Evolutionary conservation across 2,329 filamentous ascomycete species (phyloP).

Genomic region (Epichloe sp.): DNA sequence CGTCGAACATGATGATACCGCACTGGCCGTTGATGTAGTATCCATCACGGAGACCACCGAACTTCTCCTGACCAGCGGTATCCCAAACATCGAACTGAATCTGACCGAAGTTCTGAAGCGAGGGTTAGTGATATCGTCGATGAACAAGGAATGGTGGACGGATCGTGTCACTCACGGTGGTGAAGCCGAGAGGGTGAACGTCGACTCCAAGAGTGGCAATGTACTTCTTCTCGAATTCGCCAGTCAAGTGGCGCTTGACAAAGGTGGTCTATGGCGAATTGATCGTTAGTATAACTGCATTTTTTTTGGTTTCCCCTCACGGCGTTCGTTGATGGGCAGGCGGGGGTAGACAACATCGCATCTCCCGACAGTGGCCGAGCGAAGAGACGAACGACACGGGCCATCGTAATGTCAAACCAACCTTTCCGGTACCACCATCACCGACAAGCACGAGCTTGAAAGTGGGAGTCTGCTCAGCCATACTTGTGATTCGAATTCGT

Average conservation of each 20-base stretch:
- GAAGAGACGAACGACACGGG: conserved; percentile 8
- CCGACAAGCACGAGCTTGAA: conserved; percentile 99
- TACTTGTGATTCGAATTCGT: conserved; percentile 28
- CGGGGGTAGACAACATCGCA: conserved; percentile 11
- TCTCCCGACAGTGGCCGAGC: conserved; percentile 1
- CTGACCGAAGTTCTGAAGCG: conserved; percentile 65
- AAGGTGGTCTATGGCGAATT: conserved; percentile 72
- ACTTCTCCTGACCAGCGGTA: conserved; percentile 98
- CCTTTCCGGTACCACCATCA: conserved; percentile 99
- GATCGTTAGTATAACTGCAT: conserved; percentile 2
- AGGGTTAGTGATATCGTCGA: conserved; percentile 8
- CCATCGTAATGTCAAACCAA: conserved; percentile 23
- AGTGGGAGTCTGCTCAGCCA: conserved; percentile 60
- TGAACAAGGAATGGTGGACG: conserved; percentile 3
- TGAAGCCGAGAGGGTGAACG: conserved; percentile 96
- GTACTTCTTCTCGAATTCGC: conserved; percentile 99
- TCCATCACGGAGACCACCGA: conserved; percentile 95
- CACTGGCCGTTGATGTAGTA: conserved; percentile 99
- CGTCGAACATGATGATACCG: conserved; percentile 99
- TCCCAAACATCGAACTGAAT: conserved; percentile 99
- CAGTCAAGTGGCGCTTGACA: conserved; percentile 99
- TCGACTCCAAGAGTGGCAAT: conserved; percentile 99
- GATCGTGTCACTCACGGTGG: conserved; percentile 58
- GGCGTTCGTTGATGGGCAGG: conserved; percentile 6
- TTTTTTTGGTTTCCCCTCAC: not conserved